Evolutionary conservation across 1,139 yeast genomes (phyloP).

Genomic region (Blastobotrys elegans): DNA sequence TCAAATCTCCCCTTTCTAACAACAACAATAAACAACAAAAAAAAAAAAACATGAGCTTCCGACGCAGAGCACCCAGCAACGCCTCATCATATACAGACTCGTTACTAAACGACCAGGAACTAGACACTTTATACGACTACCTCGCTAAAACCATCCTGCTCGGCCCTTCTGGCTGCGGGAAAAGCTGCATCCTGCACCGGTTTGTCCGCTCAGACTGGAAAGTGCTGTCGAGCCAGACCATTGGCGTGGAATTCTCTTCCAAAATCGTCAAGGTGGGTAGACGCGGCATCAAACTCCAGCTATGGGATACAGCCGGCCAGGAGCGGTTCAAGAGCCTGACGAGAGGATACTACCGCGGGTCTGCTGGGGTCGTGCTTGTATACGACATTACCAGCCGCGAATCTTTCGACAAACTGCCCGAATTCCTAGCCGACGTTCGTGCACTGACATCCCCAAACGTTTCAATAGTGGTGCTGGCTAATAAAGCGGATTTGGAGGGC

Average conservation of each 20-base stretch:
- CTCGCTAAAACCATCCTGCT: slow-evolving; percentile 42
- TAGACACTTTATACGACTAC: slow-evolving; percentile 39
- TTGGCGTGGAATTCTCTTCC: slow-evolving; percentile 49
- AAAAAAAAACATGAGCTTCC: slow-evolving; percentile 17
- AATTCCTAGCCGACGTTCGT: slow-evolving; percentile 46
- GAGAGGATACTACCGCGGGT: slow-evolving; percentile 71
- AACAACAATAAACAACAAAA: not conserved
- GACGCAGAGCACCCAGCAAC: slow-evolving; percentile 28
- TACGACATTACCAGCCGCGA: slow-evolving; percentile 61
- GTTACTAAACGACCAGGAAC: slow-evolving; percentile 25
- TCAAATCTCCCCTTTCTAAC: not conserved
- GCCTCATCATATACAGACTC: slow-evolving; percentile 26
- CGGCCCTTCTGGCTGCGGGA: slow-evolving; percentile 46
- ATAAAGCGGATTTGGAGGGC: slow-evolving; percentile 40
- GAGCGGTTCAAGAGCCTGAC: slow-evolving; percentile 70
- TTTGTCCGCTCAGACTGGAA: slow-evolving; percentile 40
- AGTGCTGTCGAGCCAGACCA: slow-evolving; percentile 40
- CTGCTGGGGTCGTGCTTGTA: slow-evolving; percentile 76
- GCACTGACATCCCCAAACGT: slow-evolving; percentile 40
- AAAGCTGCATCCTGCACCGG: slow-evolving; percentile 41
- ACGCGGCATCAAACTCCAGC: slow-evolving; percentile 37
- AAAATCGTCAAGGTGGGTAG: slow-evolving; percentile 38
- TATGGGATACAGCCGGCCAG: slow-evolving; percentile 83
- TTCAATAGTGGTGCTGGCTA: slow-evolving; percentile 45
- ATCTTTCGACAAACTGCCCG: slow-evolving; percentile 46